phyloP scores from a whole-genome alignment of 371 early-diverging fungal genomes.

The Mucor piriformis region DNA sequence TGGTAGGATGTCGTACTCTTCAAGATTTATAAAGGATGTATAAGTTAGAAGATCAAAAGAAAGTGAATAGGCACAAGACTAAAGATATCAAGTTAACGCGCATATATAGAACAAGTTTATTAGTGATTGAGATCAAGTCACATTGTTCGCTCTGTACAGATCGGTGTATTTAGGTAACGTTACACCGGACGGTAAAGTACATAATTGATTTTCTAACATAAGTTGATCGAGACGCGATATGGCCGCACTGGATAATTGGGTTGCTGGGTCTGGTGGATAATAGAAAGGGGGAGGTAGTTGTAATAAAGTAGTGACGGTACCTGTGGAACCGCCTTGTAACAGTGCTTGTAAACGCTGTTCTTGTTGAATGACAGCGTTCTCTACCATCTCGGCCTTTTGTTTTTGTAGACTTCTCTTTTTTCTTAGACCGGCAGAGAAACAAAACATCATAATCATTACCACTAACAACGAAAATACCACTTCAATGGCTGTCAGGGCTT shows the following conservation, averaged over 20 bases:
- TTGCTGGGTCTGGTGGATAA: constrained; percentile 13
- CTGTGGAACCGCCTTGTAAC: constrained; percentile 8
- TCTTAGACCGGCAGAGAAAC: background rate
- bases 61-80: no score
- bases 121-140: no score
- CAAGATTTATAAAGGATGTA: no score
- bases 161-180: constrained; percentile 12
- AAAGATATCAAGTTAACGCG: background rate
- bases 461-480: constrained; percentile 12
- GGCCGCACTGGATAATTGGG: constrained; percentile 1
- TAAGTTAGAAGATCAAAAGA: no score
- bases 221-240: constrained; percentile 12
- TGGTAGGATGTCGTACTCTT: no score
- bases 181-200: background rate
- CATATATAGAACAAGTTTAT: background rate
- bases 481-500: constrained; percentile 7
- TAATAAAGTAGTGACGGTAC: constrained; percentile 2
- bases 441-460: constrained; percentile 5
- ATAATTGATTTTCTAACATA: constrained; percentile 12
- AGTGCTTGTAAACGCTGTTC: constrained; percentile 1
- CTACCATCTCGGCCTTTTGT: background rate
- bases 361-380: constrained; percentile 10
- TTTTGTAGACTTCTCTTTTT: background rate
- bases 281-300: constrained; percentile 1
- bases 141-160: no score